Evolutionary conservation across 495 filamentous ascomycete species (phyloP).

Genomic region (Talaromyces ruber): DNA sequence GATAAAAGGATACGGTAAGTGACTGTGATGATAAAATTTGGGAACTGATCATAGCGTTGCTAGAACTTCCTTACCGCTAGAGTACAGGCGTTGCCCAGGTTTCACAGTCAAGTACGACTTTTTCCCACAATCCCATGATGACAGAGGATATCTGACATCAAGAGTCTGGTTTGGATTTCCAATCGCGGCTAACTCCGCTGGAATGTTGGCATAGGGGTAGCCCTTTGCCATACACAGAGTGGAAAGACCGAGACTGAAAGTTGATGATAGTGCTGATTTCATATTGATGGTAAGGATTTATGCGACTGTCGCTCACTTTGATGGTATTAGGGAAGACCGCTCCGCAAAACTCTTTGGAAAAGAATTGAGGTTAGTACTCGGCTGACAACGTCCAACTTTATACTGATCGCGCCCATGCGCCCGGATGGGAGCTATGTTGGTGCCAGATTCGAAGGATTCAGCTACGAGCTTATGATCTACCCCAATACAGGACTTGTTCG

Average conservation of each 20-base stretch:
- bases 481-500: not conserved
- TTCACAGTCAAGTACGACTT: not conserved
- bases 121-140: not conserved
- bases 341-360: not conserved
- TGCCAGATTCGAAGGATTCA: not conserved
- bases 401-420: not conserved
- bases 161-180: not conserved
- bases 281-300: constrained; percentile 3
- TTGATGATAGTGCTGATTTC: not conserved
- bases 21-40: not conserved
- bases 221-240: not conserved
- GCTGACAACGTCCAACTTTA: not conserved
- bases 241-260: not conserved
- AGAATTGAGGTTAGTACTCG: not conserved
- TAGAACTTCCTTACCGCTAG: not conserved
- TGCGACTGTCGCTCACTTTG: not conserved
- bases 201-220: not conserved
- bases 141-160: not conserved
- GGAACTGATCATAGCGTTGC: not conserved
- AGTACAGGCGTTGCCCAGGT: not conserved
- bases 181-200: not conserved
- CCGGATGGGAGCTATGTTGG: not conserved
- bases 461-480: not conserved
- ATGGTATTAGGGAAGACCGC: not conserved
- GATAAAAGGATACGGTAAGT: too few relatives aligned